These are phyloP conservation scores for Leucaena leucocephala DNA, from an alignment of 306 rosid genomes.

Conservation along the genomic window DNA sequence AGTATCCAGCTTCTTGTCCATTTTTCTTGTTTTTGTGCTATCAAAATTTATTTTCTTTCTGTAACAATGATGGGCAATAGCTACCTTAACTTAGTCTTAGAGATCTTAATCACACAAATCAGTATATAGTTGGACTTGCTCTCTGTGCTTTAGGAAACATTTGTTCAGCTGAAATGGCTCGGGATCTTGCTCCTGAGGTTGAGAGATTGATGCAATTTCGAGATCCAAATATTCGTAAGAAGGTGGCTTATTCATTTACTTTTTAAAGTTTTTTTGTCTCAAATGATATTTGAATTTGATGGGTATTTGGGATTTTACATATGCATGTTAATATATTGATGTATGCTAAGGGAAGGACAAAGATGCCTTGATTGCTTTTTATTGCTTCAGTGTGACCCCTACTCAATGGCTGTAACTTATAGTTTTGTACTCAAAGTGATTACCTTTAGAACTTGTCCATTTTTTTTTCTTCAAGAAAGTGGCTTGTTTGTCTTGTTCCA, in stretches of 20 bases:
- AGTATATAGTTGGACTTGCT: slow-evolving; percentile 85
- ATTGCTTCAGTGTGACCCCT: slow-evolving; percentile 18
- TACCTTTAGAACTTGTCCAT: slow-evolving; percentile 25
- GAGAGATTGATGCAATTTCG: slow-evolving; percentile 92
- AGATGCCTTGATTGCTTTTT: slow-evolving; percentile 12
- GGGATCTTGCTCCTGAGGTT: slow-evolving; percentile 98
- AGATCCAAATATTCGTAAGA: slow-evolving; percentile 94
- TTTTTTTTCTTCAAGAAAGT: slow-evolving; percentile 10
- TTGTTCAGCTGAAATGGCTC: slow-evolving; percentile 93
- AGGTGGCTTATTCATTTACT: slow-evolving; percentile 52
- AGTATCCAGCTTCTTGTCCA: slow-evolving; percentile 59
- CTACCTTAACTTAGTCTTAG: slow-evolving; percentile 61
- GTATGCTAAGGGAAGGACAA: slow-evolving; percentile 31
- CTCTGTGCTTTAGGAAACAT: slow-evolving; percentile 87
- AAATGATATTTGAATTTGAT: slow-evolving; percentile 20
- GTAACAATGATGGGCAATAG: slow-evolving; percentile 28
- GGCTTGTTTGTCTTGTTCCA: slow-evolving; percentile 25
- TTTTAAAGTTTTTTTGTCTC: neutral
- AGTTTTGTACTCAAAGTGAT: slow-evolving; percentile 15
- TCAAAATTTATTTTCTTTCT: neutral
- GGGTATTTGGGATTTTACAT: slow-evolving; percentile 14
- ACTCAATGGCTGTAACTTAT: slow-evolving; percentile 10
- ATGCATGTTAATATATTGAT: neutral
- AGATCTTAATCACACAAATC: slow-evolving; percentile 79
- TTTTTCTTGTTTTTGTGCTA: slow-evolving; percentile 15